Evolutionary conservation across 1,139 yeast genomes (phyloP).

Genomic region (Lodderomyces oxycetoniae): DNA sequence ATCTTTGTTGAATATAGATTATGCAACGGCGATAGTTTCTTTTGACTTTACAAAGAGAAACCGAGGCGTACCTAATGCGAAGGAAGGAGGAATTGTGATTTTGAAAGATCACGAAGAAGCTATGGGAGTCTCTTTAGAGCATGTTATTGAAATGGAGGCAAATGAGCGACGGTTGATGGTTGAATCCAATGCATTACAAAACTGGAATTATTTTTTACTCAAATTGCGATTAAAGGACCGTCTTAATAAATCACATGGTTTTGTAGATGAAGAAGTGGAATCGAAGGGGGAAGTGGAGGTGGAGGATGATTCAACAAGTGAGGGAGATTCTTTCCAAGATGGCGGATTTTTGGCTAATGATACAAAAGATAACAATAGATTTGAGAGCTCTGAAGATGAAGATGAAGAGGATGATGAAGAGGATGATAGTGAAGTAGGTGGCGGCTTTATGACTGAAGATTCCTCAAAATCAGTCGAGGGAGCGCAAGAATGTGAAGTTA

Average conservation of each 20-base stretch:
- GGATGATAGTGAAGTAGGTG: neutral
- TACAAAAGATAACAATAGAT: neutral
- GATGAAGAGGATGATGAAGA: slow-evolving; percentile 6
- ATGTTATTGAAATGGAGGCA: slow-evolving; percentile 51
- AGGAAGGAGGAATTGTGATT: slow-evolving; percentile 73
- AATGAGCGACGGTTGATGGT: slow-evolving; percentile 43
- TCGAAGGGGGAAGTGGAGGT: slow-evolving; percentile 8
- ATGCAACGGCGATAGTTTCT: slow-evolving; percentile 82
- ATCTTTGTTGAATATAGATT: slow-evolving; percentile 62
- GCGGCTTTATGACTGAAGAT: neutral
- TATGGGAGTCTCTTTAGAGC: slow-evolving; percentile 50
- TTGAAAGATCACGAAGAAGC: slow-evolving; percentile 65
- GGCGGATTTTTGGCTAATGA: neutral
- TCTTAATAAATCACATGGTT: slow-evolving; percentile 62
- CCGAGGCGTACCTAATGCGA: slow-evolving; percentile 47
- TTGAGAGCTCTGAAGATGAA: neutral
- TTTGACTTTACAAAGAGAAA: slow-evolving; percentile 58
- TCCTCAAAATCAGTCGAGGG: neutral
- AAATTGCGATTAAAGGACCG: slow-evolving; percentile 71
- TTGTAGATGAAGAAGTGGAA: slow-evolving; percentile 14
- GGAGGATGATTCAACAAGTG: slow-evolving; percentile 1
- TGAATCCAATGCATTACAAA: slow-evolving; percentile 51
- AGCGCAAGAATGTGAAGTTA: slow-evolving; percentile 2
- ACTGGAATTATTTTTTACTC: slow-evolving; percentile 71
- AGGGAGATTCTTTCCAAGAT: neutral